These are phyloP conservation scores for Solidago caesia DNA, from an alignment of 129 eudicot species.

Conservation along the genomic window DNA sequence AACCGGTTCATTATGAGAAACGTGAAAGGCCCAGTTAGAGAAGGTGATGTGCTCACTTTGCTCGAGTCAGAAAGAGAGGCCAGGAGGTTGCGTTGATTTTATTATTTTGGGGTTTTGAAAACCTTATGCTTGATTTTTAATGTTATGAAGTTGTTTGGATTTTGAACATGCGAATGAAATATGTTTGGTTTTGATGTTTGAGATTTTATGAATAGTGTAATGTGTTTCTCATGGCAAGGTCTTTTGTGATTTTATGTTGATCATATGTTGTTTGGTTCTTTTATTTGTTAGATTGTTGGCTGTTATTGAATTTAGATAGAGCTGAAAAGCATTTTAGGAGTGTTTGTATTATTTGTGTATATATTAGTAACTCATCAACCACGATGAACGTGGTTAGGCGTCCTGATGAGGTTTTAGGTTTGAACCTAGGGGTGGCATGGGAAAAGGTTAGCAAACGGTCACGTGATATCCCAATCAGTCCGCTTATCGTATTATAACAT, in stretches of 20 bases:
- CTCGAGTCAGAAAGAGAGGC: conserved; percentile 51
- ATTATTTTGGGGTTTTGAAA: not conserved
- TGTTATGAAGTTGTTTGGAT: not conserved
- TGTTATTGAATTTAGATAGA: not conserved
- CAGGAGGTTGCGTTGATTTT: conserved; percentile 40
- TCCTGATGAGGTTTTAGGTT: no score
- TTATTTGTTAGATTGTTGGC: not conserved
- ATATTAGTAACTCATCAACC: no score
- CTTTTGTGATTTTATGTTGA: not conserved
- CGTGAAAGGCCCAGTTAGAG: conserved; percentile 46
- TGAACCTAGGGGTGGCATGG: no score
- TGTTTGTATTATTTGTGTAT: no score
- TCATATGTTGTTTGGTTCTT: not conserved
- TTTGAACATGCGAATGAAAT: not conserved
- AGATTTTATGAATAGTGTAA: conserved; percentile 3
- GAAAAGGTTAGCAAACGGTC: no score
- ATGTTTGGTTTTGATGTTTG: conserved; percentile 6
- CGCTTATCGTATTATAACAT: no score
- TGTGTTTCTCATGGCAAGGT: conserved; percentile 1
- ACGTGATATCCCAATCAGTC: no score
- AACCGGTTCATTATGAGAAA: conserved; percentile 46
- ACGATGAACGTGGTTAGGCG: no score
- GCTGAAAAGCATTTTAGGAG: no score
- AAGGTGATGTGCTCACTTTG: conserved; percentile 43
- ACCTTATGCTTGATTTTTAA: not conserved